Base-by-base conservation (phyloP, 192 early-diverging fungal species). In the Obelidium mucronatum region DNA sequence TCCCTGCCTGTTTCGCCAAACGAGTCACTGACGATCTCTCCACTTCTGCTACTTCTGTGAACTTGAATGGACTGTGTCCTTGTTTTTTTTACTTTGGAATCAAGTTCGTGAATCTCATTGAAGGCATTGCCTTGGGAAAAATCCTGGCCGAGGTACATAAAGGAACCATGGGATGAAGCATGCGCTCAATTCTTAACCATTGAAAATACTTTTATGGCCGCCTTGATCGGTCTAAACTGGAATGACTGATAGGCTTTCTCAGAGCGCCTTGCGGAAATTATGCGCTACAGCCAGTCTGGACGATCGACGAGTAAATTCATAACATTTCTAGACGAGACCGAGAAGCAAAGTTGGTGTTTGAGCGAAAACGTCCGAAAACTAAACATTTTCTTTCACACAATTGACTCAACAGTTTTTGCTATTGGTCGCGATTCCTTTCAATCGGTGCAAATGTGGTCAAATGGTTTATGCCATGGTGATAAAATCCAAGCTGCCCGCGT, bases 31-130 rank as follows among this genome's bases (percentile, higher is more conserved):
- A 86, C 54, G 84, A 86, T 65, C 63, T 86, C n/a, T 61, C 62
- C 39, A 80, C 84, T 1, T 71, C 65, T 5, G 80, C 81, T 2
- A 80, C 39, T 6, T 28, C 84, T 19, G 82, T 86, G 31, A 80
- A 83, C 48, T 56, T 86, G 39, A 28, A 75, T 55, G 54, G 78
- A 2, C 74, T 77, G 28, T 83, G 84, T 60, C 70, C 79, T 6
- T 82, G 81, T 67, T 86, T 81, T 62, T 86, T 82, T 55, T 52
- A 60, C 33, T 83, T 86, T 63, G 84, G 82, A 8, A 71, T 74
- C 28, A 83, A 79, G 69, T 69, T 86, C 35, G 73, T 79, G 11
- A 79, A 83, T 28, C 37, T 86, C 82, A 83, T 77, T 36, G 78
- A 70, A 19, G 58, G 53, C 69, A 42, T 51, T 19, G 53, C 30